Evolutionary conservation across 2,329 filamentous ascomycete genomes (phyloP).

Genomic region (Epichloe bromicola): DNA sequence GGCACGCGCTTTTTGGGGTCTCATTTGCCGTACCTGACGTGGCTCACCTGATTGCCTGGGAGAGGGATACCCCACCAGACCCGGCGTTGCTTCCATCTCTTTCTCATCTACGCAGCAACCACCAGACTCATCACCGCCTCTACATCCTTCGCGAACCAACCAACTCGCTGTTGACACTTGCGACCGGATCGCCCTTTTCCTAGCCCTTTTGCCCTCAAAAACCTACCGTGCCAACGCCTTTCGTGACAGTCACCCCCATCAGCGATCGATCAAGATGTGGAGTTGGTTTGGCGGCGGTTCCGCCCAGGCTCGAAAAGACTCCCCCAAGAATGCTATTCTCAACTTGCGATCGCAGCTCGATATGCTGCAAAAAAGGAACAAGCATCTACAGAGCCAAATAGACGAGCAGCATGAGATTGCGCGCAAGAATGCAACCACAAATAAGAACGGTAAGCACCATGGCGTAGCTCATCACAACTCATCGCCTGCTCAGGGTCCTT

Average conservation of each 20-base stretch:
- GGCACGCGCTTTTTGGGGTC: neutral
- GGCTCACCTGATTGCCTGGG: conserved; percentile 1
- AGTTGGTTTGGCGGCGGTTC: conserved; percentile 83
- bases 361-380: conserved; percentile 95
- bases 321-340: conserved; percentile 95
- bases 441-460: conserved; percentile 67
- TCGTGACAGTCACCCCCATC: neutral
- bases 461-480: neutral
- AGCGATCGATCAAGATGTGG: conserved; percentile 41
- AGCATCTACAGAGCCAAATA: conserved; percentile 82
- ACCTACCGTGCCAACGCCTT: neutral
- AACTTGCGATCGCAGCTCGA: conserved; percentile 78
- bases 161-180: no score
- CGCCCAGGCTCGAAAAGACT: conserved; percentile 80
- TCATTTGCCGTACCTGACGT: neutral
- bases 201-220: neutral
- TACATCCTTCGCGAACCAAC: neutral
- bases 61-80: conserved; percentile 3
- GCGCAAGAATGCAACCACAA: conserved; percentile 70
- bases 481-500: neutral
- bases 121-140: neutral
- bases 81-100: neutral
- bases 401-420: conserved; percentile 83
- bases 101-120: neutral
- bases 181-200: neutral